Conservation (phyloP, 2,329 filamentous ascomycete species). For the Pyricularia pennisetigena region DNA sequence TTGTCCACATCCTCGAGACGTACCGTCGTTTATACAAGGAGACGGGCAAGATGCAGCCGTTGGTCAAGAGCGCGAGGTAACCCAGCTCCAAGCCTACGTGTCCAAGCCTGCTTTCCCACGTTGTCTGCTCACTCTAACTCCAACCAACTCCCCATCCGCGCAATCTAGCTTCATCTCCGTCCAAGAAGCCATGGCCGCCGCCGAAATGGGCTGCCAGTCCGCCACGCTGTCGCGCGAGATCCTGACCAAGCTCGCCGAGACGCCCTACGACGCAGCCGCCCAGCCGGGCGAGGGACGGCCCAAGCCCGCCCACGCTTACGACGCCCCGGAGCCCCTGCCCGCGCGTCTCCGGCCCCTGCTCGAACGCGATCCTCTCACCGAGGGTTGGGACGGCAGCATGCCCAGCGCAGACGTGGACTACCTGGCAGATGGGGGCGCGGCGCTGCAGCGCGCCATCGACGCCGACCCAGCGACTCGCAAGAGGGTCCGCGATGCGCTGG, state of each 20-base stretch:
- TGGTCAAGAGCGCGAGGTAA: conserved; percentile 35
- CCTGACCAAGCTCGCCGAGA: conserved; percentile 23
- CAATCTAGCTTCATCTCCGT: conserved; percentile 28
- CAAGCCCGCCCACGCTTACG: conserved; percentile 29
- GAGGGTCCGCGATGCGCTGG: conserved; percentile 27
- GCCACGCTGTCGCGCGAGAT: conserved; percentile 31
- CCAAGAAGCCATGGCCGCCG: conserved; percentile 34
- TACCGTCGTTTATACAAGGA: conserved; percentile 33
- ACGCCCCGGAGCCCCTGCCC: conserved; percentile 19
- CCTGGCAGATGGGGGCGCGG: conserved; percentile 30
- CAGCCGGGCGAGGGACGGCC: conserved; percentile 27
- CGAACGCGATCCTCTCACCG: conserved; percentile 28
- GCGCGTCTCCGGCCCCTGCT: conserved; percentile 24
- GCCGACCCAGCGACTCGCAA: conserved; percentile 24
- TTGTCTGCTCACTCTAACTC: too few relatives aligned
- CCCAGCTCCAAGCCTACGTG: neutral
- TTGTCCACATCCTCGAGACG: conserved; percentile 37
- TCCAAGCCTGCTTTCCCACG: neutral
- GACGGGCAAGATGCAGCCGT: conserved; percentile 36
- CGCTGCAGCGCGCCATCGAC: conserved; percentile 30
- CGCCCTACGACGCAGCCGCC: conserved; percentile 21
- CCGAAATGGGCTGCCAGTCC: conserved; percentile 34
- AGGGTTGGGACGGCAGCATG: conserved; percentile 26
- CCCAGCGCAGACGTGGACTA: conserved; percentile 32
- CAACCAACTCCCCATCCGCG: too few relatives aligned